phyloP scores from a whole-genome alignment of 2,329 filamentous ascomycete species.

The Colletotrichum liaoningense region DNA sequence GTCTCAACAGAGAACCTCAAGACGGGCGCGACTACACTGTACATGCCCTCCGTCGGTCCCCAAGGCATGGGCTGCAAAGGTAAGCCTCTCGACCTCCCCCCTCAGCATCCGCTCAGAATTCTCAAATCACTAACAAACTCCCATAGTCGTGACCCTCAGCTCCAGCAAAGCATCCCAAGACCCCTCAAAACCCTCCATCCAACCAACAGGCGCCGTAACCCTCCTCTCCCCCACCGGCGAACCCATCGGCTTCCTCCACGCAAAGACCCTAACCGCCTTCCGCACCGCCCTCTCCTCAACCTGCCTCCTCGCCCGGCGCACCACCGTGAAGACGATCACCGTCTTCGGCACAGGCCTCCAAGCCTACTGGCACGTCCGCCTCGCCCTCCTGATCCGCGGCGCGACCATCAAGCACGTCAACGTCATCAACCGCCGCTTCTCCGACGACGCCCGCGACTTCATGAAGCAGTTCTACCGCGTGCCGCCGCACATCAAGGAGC shows the following conservation, averaged over 20 bases:
- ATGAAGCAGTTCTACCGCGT: conserved; percentile 61
- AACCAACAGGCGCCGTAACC: conserved; percentile 75
- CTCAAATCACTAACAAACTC: conserved; percentile 16
- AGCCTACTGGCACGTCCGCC: conserved; percentile 93
- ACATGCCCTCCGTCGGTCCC: conserved; percentile 78
- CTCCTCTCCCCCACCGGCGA: conserved; percentile 73
- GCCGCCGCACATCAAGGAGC: conserved; percentile 55
- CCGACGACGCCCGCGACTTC: conserved; percentile 63
- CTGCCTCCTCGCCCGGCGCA: conserved; percentile 73
- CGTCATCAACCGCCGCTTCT: conserved; percentile 83
- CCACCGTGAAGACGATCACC: conserved; percentile 78
- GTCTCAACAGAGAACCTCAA: conserved; percentile 58
- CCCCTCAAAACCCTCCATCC: conserved; percentile 48
- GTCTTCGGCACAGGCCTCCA: conserved; percentile 92
- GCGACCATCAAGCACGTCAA: conserved; percentile 81
- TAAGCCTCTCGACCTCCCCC: conserved; percentile 39
- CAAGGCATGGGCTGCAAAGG: conserved; percentile 77
- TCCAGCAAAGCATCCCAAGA: conserved; percentile 48
- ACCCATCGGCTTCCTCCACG: conserved; percentile 77
- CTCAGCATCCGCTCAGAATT: not conserved
- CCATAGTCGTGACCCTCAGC: conserved; percentile 71
- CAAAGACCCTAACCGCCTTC: conserved; percentile 81
- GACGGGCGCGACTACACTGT: conserved; percentile 71
- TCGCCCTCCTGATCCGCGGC: conserved; percentile 80
- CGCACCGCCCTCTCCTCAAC: conserved; percentile 80